Evolutionary conservation across 2,329 filamentous ascomycete species (phyloP), one percentile per base, ranked within the genome.

Genomic region (Phyllosticta capitalensis): DNA sequence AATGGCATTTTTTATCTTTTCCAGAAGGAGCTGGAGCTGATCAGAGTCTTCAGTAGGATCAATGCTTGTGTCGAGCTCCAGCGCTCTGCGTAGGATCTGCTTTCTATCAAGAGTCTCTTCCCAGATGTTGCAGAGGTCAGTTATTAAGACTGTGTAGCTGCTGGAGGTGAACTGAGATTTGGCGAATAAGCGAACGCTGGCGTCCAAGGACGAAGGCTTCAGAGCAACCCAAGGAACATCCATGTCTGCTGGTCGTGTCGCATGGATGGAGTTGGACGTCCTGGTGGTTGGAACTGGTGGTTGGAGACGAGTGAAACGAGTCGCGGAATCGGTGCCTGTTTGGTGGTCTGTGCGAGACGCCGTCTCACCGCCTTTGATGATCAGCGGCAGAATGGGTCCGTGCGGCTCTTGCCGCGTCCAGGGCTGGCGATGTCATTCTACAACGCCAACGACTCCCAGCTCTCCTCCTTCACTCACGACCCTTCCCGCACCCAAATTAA

Each of bases 81-180:
- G 77, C 28, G 83, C 86, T 61, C 87, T 82, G 61, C 78, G 74
- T 59, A 85, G 79, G 60, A 92, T 87, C 10, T 76, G 78, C n/a
- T 76, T 77, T 21, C 83, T 76, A 59, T 84, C 80, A 21, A 91
- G 73, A 9, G 71, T 77, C 72, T 92, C 88, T 24, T 76, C 74
- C 89, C 89, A 94, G n/a, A 91, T 75, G 64, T 85, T 81, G 67
- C 81, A 84, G 61, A 91, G 78, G 68, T 92, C 89, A 2, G 87
- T 90, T 48, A 92, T 68, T 61, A 83, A 79, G 26, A 92, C 69
- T 1, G 75, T 79, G 73, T 92, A 92, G 10, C 83, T 80, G 53
- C 78, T 72, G 17, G 75, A 56, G 5, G 74, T 74, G 66, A 87
- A 84, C 26, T 71, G 67, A 20, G 81, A 76, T 62, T 87, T 87